phyloP scores from a whole-genome alignment of 352 stramenopile species.

The Peronosclerospora sorghi region DNA sequence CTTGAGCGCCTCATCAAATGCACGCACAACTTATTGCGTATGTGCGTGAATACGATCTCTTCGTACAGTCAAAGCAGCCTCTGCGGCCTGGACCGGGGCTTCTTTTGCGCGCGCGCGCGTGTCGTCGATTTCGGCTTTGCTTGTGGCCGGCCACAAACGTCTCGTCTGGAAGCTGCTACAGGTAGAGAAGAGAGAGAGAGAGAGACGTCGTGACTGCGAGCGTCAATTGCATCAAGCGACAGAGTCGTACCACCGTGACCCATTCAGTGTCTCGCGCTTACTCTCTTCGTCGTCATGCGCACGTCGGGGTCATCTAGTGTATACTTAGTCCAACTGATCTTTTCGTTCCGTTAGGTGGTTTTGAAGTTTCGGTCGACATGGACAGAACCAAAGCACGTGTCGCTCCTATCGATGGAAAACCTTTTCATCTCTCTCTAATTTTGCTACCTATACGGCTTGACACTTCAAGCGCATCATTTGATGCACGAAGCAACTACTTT shows the following conservation, averaged over 20 bases:
- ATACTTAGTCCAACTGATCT: no score
- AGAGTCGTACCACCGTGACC: slow-evolving; percentile 19
- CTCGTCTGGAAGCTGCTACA: slow-evolving; percentile 50
- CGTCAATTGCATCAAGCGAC: slow-evolving; percentile 68
- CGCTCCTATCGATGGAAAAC: no score
- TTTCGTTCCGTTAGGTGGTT: no score
- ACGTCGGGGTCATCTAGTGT: no score
- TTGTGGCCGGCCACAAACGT: slow-evolving; percentile 20
- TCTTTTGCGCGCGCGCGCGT: slow-evolving; percentile 15
- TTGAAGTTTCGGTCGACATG: no score
- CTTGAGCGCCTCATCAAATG: slow-evolving; percentile 60
- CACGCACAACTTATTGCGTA: slow-evolving; percentile 48
- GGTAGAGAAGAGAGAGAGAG: slow-evolving; percentile 57
- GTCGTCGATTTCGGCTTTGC: slow-evolving; percentile 5
- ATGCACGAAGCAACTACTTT: no score
- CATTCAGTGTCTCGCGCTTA: slow-evolving; percentile 2
- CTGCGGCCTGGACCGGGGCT: no score
- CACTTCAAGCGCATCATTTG: no score
- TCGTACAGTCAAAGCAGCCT: slow-evolving; percentile 17
- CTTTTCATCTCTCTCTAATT: no score
- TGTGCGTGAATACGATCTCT: slow-evolving; percentile 36
- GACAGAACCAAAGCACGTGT: no score
- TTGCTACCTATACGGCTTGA: no score
- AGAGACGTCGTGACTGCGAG: slow-evolving; percentile 44
- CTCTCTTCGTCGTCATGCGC: not conserved